phyloP scores from a whole-genome alignment of 306 rosid species.

The Pterocarpus santalinus region DNA sequence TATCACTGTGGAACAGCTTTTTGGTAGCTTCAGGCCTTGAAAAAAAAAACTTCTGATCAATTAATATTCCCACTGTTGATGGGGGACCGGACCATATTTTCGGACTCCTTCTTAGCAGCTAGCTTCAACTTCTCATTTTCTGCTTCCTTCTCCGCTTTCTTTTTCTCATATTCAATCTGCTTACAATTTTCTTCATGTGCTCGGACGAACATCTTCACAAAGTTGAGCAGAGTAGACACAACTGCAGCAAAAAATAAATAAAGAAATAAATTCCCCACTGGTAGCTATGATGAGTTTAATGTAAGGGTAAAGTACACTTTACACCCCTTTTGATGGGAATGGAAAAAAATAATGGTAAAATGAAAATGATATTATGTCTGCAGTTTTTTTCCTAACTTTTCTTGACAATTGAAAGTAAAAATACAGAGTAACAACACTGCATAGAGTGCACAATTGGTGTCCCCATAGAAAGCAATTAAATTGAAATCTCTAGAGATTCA shows the following conservation, averaged over 20 bases:
- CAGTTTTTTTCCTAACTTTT: not conserved
- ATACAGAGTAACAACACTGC: not conserved
- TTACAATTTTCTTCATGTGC: slow-evolving; percentile 79
- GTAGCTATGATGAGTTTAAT: slow-evolving; percentile 14
- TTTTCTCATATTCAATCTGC: slow-evolving; percentile 70
- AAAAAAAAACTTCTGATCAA: slow-evolving; percentile 14
- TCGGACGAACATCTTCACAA: slow-evolving; percentile 74
- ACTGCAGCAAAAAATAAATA: slow-evolving; percentile 48
- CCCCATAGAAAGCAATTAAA: not conserved
- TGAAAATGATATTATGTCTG: not conserved
- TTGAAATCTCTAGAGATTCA: slow-evolving; percentile 8
- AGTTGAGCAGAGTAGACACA: slow-evolving; percentile 76
- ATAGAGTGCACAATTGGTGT: not conserved
- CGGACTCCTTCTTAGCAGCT: slow-evolving; percentile 60
- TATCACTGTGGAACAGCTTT: slow-evolving; percentile 28
- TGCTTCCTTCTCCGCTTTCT: slow-evolving; percentile 74
- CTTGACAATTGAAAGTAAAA: not conserved
- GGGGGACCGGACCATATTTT: slow-evolving; percentile 53
- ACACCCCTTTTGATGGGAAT: too few species aligned
- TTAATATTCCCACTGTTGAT: slow-evolving; percentile 60
- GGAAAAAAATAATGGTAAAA: too few species aligned
- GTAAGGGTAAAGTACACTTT: not conserved
- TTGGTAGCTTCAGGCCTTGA: slow-evolving; percentile 38
- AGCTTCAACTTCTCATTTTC: slow-evolving; percentile 67
- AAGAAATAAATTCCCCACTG: not conserved